A percentile compares a stretch with the other conserved stretches of the same genome.
Evolutionary conservation across 306 rosid species (phyloP).

Genomic region (Quercus ilex): DNA sequence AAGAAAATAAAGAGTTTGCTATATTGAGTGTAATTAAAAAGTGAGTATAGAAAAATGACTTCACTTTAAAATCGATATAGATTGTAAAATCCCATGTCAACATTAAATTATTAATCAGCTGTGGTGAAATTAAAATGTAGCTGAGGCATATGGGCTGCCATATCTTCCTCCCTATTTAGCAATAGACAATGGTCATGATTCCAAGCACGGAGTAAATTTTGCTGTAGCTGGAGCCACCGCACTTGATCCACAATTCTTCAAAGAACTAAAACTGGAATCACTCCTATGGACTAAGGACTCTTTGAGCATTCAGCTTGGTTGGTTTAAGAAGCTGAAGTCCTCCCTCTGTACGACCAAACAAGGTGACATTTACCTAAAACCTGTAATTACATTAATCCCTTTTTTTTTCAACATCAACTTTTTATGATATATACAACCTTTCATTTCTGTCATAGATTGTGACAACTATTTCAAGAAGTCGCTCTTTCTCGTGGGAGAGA

Average conservation of each 20-base stretch:
- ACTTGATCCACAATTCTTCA: constrained; percentile 51
- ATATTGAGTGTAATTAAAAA: too few species aligned
- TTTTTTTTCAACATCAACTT: neutral
- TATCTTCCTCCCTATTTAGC: constrained; percentile 56
- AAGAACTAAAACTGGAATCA: constrained; percentile 15
- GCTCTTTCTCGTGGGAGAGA: constrained; percentile 69
- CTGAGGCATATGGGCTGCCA: constrained; percentile 62
- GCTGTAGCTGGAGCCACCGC: constrained; percentile 85
- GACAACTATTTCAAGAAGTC: constrained; percentile 48
- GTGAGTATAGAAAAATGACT: too few species aligned
- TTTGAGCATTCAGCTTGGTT: constrained; percentile 55
- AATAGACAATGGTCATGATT: constrained; percentile 22
- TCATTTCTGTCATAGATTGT: constrained; percentile 41
- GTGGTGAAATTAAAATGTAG: constrained; percentile 21
- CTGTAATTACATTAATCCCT: neutral
- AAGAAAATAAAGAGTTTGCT: too few species aligned
- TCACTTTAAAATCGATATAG: too few species aligned
- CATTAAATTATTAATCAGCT: neutral
- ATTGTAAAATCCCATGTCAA: too few species aligned
- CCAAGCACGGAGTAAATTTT: constrained; percentile 52
- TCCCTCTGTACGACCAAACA: constrained; percentile 50
- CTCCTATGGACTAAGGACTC: constrained; percentile 49
- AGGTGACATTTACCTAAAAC: constrained; percentile 29
- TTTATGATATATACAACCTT: neutral
- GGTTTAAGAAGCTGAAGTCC: constrained; percentile 66